phyloP scores from a whole-genome alignment of 2,329 filamentous ascomycete species.

The Exophiala calicioides region DNA sequence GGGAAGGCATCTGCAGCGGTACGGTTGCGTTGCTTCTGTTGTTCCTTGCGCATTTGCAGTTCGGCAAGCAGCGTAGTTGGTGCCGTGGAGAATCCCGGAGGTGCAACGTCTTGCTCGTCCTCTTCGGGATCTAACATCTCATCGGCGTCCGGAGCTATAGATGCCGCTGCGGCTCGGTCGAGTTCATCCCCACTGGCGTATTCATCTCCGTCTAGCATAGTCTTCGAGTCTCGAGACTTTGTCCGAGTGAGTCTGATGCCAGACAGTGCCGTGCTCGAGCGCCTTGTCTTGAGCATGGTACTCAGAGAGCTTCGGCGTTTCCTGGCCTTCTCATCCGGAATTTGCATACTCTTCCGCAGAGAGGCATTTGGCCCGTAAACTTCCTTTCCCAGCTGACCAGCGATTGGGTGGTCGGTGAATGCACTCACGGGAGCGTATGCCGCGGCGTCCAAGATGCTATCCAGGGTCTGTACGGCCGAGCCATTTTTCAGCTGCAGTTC shows the following conservation, averaged over 20 bases:
- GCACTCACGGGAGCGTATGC: constrained; percentile 83
- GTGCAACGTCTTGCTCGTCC: constrained; percentile 50
- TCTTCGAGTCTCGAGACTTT: constrained; percentile 22
- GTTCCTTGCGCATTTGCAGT: constrained; percentile 84
- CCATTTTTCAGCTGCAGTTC: constrained; percentile 65
- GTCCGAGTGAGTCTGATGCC: constrained; percentile 24
- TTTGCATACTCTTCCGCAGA: constrained; percentile 35
- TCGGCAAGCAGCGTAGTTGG: constrained; percentile 93
- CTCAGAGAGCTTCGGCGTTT: constrained; percentile 37
- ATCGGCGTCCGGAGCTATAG: constrained; percentile 30
- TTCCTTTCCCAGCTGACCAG: constrained; percentile 72
- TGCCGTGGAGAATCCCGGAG: constrained; percentile 61
- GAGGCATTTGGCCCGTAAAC: constrained; percentile 61
- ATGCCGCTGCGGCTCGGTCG: constrained; percentile 23
- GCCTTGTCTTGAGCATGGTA: constrained; percentile 31
- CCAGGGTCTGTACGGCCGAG: constrained; percentile 84
- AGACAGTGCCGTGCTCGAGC: constrained; percentile 29
- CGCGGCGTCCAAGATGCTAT: constrained; percentile 89
- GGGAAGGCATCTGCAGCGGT: constrained; percentile 65
- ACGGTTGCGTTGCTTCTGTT: constrained; percentile 77
- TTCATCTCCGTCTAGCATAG: constrained; percentile 20
- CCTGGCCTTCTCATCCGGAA: constrained; percentile 28
- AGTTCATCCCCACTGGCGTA: constrained; percentile 27
- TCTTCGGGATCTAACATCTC: constrained; percentile 41
- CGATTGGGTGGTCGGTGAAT: constrained; percentile 86